Conservation (phyloP, 768 basidiomycete genomes). For the Termitomyces sp. region DNA sequence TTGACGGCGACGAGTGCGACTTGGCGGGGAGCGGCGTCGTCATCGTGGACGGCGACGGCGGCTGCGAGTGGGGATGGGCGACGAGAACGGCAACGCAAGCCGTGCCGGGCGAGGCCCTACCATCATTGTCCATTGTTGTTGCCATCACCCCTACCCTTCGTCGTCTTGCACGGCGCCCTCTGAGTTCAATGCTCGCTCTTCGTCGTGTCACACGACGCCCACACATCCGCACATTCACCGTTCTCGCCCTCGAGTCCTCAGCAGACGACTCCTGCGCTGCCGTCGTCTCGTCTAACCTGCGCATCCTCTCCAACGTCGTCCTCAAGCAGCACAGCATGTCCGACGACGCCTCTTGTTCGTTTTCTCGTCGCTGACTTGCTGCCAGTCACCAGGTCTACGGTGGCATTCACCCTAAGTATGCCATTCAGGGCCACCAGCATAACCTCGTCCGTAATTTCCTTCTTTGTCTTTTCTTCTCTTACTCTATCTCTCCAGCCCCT, state of each 20-base stretch:
- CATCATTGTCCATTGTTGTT: neutral
- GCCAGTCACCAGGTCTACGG: constrained; percentile 54
- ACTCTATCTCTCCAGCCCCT: constrained; percentile 45
- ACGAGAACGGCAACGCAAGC: neutral
- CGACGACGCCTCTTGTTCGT: constrained; percentile 14
- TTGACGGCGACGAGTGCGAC: constrained; percentile 47
- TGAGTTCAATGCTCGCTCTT: neutral
- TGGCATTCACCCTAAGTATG: constrained; percentile 76
- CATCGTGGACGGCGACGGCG: constrained; percentile 23
- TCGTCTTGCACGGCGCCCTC: neutral
- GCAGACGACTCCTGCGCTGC: constrained; percentile 95
- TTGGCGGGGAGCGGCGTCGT: constrained; percentile 29
- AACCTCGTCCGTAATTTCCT: constrained; percentile 50
- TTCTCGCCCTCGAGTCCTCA: constrained; percentile 78
- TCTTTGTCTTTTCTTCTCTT: neutral
- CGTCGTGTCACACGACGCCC: neutral
- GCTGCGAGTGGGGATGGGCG: constrained; percentile 9
- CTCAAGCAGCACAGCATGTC: constrained; percentile 72
- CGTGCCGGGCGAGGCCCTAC: neutral
- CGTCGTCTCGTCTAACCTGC: constrained; percentile 64
- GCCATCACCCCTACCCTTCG: neutral
- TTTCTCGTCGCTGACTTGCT: neutral
- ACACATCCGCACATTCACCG: constrained; percentile 39
- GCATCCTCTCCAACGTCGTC: constrained; percentile 81
- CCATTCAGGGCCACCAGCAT: constrained; percentile 72